Percentiles rank a stretch among this genome's conserved stretches.
These are phyloP conservation scores for Chlorella ohadii DNA, from an alignment of 139 green algal species.

Conservation along the genomic window DNA sequence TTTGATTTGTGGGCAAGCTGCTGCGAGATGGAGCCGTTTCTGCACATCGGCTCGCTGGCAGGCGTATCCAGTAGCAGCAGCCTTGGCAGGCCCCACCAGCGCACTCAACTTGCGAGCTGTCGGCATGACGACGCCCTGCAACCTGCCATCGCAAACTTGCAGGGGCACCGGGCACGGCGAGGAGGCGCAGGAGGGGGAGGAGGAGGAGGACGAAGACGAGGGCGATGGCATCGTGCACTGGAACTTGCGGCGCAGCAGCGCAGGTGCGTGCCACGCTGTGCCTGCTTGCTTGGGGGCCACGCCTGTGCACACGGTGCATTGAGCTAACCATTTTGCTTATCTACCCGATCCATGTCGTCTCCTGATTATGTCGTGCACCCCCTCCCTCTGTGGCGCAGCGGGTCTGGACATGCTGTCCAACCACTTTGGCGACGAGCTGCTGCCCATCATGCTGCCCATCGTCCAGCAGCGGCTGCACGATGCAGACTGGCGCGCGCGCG, in stretches of 20 bases:
- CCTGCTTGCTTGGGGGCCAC: too few species aligned
- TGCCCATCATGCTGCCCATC: constrained; percentile 92
- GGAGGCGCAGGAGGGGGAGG: constrained; percentile 37
- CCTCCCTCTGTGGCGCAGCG: constrained; percentile 66
- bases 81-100: too few species aligned
- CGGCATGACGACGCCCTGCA: too few species aligned
- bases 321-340: too few species aligned
- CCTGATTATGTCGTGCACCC: background rate
- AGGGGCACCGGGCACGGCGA: constrained; percentile 25
- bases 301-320: too few species aligned
- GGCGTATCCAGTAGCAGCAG: too few species aligned
- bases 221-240: constrained; percentile 63
- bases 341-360: too few species aligned
- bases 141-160: background rate
- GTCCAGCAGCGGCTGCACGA: constrained; percentile 77
- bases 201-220: constrained; percentile 71
- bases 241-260: constrained; percentile 90
- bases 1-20: too few species aligned
- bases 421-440: constrained; percentile 85
- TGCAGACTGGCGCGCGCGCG: constrained; percentile 20
- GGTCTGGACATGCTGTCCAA: constrained; percentile 90
- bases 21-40: too few species aligned
- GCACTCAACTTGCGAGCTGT: too few species aligned
- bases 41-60: too few species aligned
- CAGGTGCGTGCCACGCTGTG: constrained; percentile 11